Conservation (phyloP, 352 stramenopile genomes). For the Blastocystis sp. region DNA sequence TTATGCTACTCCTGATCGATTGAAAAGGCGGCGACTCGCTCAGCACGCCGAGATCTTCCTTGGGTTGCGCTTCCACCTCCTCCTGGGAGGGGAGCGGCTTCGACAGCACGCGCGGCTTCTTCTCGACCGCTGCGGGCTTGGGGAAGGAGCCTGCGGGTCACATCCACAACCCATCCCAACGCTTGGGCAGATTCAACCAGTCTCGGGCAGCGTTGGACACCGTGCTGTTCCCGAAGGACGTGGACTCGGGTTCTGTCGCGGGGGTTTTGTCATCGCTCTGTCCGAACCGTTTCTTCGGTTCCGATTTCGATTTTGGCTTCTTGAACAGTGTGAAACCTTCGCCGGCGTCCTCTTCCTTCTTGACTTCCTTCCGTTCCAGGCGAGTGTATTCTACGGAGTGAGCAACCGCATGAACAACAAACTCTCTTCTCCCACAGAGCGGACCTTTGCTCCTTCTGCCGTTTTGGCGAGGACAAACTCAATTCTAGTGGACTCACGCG, state of each 20-base stretch:
- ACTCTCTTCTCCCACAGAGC: constrained; percentile 61
- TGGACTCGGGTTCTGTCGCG: not conserved
- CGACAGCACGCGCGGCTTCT: not conserved
- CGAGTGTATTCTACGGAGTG: constrained; percentile 31
- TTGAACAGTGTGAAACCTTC: constrained; percentile 31
- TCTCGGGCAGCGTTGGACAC: constrained; percentile 43
- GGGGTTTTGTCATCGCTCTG: not conserved
- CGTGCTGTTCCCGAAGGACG: not conserved
- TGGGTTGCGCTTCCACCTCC: not conserved
- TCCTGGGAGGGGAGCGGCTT: constrained; percentile 48
- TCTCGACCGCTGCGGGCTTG: not conserved
- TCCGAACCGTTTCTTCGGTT: not conserved
- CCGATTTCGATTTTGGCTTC: constrained; percentile 23
- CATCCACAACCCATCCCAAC: not conserved
- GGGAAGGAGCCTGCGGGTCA: constrained; percentile 19
- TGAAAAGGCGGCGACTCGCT: not conserved
- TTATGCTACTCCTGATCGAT: not conserved
- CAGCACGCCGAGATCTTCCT: not conserved
- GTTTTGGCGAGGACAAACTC: constrained; percentile 65
- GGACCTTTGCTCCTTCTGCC: constrained; percentile 15
- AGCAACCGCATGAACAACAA: not conserved
- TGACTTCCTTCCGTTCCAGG: not conserved
- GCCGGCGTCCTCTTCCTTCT: constrained; percentile 1
- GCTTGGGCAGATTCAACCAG: constrained; percentile 53
- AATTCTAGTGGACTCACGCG: constrained; percentile 26